Conservation (phyloP, 768 basidiomycete genomes). For the Auricularia cornea region DNA sequence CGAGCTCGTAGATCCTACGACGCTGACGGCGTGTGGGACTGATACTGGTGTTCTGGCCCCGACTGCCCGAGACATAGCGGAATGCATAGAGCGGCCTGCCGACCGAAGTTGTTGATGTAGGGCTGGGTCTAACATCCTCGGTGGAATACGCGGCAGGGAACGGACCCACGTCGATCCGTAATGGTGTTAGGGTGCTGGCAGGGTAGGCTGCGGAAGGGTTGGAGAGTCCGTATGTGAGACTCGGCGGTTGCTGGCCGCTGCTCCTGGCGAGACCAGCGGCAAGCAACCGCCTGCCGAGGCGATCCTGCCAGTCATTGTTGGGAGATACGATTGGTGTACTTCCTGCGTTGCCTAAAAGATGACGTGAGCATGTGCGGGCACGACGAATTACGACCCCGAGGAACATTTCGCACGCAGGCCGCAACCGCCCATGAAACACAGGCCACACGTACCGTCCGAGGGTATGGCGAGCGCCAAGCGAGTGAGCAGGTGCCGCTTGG, state of each 20-base stretch:
- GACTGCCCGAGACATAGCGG: too few species aligned
- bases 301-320: conserved; percentile 11
- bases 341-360: neutral
- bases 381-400: too few species aligned
- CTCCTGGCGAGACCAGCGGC: neutral
- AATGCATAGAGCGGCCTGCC: neutral
- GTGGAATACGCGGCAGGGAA: neutral
- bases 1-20: conserved; percentile 36
- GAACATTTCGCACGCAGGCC: too few species aligned
- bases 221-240: neutral
- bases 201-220: neutral
- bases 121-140: neutral
- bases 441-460: neutral
- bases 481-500: neutral
- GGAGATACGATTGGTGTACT: conserved; percentile 29
- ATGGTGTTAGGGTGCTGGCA: neutral
- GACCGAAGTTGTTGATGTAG: neutral
- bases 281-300: neutral
- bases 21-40: conserved; percentile 23
- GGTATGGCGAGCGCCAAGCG: neutral
- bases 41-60: neutral
- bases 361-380: neutral
- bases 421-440: neutral
- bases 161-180: neutral
- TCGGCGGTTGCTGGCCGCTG: neutral